Evolutionary conservation across 805 yeast genomes (phyloP), one percentile per base, ranked within the genome.

Genomic region (Maudiozyma serrabonitensis): DNA sequence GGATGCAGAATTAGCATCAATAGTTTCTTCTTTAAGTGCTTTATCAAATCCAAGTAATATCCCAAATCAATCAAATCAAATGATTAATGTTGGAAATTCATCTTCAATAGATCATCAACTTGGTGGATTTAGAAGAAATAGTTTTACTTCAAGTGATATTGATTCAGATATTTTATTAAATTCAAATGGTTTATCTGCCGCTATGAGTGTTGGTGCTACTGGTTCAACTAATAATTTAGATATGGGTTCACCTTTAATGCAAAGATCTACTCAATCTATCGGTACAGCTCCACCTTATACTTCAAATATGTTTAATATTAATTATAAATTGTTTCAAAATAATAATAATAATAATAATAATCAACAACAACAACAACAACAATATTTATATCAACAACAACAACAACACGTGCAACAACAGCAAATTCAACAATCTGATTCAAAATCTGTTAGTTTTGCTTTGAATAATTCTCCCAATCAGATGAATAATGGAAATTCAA

Each of bases 21-120:
- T 66, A 35, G 68, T 68, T 4, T 63, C 69, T 7, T 66, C 70
- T n/a, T 53, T 67, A 44, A 64, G 68, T 46, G 68, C 67, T 15
- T 55, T 62, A 32, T 64, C 69, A 11, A 59, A 58, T 42, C 60
- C 55, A 23, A 46, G 41, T 28, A 48, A 48, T 37, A 43, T 13
- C 16, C 39, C 18, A 16, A 19, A 28, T 28, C 32, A 28, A 28
- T 28, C 32, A 2, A 28, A 28, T 28, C 32, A 28, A 28, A 28
- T 28, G 32, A 28, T 28, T 2, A 28, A 43, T 31, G 40, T 2
- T 8, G 40, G 40, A 18, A 37, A 4, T 8, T 41, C 39, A 7
- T 41, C 21, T 16, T 38, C 43, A n/a, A 48, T 43, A 18, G 50
- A 45, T 28, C 61, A 52, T 43, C 60, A 59, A 40, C 47, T 65